Conservation (phyloP, 768 basidiomycete species). For the Lentinula detonsa region DNA sequence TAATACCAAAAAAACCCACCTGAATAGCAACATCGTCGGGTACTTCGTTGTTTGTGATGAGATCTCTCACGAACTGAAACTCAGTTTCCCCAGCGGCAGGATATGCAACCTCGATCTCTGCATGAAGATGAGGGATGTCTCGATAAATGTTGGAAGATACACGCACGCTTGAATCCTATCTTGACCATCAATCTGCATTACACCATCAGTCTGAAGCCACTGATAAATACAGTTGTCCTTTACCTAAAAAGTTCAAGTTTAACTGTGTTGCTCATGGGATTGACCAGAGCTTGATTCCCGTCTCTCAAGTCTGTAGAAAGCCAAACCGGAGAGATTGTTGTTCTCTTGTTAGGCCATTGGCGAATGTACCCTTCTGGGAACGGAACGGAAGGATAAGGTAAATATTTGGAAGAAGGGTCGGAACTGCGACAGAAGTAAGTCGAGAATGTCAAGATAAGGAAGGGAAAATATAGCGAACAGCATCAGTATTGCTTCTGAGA, state of each 20-base stretch:
- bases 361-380: constrained; percentile 42
- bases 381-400: constrained; percentile 60
- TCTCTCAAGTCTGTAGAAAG: constrained; percentile 79
- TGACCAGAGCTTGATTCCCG: constrained; percentile 79
- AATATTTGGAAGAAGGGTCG: constrained; percentile 68
- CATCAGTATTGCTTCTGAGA: constrained; percentile 34
- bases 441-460: not conserved
- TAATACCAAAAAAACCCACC: constrained; percentile 30
- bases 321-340: constrained; percentile 66
- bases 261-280: constrained; percentile 72
- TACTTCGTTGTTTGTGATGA: constrained; percentile 59
- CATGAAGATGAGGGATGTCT: not conserved
- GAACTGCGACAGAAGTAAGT: constrained; percentile 26
- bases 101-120: constrained; percentile 77
- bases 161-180: constrained; percentile 63
- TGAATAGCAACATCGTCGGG: constrained; percentile 80
- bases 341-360: constrained; percentile 66
- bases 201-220: constrained; percentile 43
- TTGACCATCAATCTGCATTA: constrained; percentile 63
- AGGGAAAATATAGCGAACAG: constrained; percentile 24
- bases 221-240: not conserved
- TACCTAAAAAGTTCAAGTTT: constrained; percentile 48
- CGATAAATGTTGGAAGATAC: not conserved
- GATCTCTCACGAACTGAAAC: constrained; percentile 66
- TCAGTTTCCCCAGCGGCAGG: constrained; percentile 81